These are phyloP conservation scores for Beauveria sp. DNA, from an alignment of 2,329 filamentous ascomycete genomes.

Conservation along the genomic window DNA sequence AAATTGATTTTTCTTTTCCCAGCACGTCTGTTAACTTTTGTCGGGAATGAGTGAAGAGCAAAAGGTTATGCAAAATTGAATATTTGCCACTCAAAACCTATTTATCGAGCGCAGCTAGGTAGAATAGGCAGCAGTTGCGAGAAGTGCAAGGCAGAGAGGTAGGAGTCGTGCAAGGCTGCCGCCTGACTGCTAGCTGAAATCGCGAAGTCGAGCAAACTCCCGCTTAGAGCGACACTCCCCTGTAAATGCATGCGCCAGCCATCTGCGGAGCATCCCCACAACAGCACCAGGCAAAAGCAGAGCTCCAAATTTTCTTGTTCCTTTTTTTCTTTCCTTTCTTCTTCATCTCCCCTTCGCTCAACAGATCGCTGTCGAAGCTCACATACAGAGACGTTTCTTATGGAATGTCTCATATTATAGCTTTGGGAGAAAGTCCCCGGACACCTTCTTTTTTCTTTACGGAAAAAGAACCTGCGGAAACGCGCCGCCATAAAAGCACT, in stretches of 20 bases:
- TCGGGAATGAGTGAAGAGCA: neutral
- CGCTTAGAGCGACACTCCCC: slow-evolving; percentile 14
- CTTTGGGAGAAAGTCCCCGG: slow-evolving; percentile 99
- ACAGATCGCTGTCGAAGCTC: slow-evolving; percentile 99
- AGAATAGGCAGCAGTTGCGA: neutral
- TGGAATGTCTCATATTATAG: slow-evolving; percentile 30
- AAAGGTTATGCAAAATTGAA: neutral
- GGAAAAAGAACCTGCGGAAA: slow-evolving; percentile 67
- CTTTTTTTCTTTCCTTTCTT: slow-evolving; percentile 19
- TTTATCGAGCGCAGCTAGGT: neutral
- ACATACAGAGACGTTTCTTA: slow-evolving; percentile 62
- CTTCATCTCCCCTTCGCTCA: slow-evolving; percentile 76
- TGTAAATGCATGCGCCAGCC: slow-evolving; percentile 14
- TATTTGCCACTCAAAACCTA: neutral
- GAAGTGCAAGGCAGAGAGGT: slow-evolving; percentile 4
- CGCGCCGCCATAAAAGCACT: slow-evolving; percentile 99
- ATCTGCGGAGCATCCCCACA: slow-evolving; percentile 12
- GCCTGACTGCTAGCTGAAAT: slow-evolving; percentile 10
- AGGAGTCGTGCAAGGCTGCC: slow-evolving; percentile 13
- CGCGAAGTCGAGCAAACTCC: slow-evolving; percentile 2
- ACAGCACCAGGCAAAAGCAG: neutral
- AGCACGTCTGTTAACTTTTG: neutral
- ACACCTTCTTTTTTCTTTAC: slow-evolving; percentile 49
- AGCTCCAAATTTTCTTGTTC: slow-evolving; percentile 11
- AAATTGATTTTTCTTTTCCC: neutral